Evolutionary conservation across 2,329 filamentous ascomycete genomes (phyloP).

Genomic region (Delphinella strobiligena): DNA sequence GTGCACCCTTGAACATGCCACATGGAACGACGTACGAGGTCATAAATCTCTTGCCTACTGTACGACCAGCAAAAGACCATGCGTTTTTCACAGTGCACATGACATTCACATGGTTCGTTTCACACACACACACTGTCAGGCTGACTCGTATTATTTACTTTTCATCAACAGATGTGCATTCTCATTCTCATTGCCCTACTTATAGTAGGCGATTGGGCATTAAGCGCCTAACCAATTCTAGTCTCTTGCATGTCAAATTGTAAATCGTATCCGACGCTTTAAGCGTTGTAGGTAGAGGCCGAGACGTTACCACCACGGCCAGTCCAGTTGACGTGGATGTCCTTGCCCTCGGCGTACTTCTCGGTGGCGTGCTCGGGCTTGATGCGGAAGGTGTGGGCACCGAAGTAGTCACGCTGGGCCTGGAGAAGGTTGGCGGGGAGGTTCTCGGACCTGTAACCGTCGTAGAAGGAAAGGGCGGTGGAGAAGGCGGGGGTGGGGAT

Average conservation of each 20-base stretch:
- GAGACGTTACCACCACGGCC: constrained; percentile 94
- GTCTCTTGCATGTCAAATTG: constrained; percentile 1
- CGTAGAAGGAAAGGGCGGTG: constrained; percentile 95
- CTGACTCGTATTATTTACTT: not conserved
- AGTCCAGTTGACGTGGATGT: constrained; percentile 99
- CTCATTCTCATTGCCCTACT: constrained; percentile 6
- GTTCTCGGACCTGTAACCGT: constrained; percentile 94
- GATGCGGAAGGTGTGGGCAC: constrained; percentile 46
- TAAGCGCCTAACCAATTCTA: constrained; percentile 2
- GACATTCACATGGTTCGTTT: not conserved
- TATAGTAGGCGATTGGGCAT: constrained; percentile 3
- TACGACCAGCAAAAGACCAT: not conserved
- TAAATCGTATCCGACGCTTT: constrained; percentile 28
- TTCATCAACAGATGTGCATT: not conserved
- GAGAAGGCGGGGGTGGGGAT: constrained; percentile 95
- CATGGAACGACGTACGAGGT: too few relatives aligned
- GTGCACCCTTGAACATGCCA: too few relatives aligned
- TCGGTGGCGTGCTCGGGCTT: constrained; percentile 39
- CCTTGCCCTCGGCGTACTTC: constrained; percentile 68
- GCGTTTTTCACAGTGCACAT: not conserved
- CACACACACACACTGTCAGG: not conserved
- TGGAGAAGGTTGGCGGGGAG: constrained; percentile 96
- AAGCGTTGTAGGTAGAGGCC: constrained; percentile 95
- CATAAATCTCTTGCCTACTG: not conserved
- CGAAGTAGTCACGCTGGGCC: constrained; percentile 99